These are phyloP conservation scores for Fusarium denticulatum DNA, from an alignment of 2,329 filamentous ascomycete genomes.

Conservation along the genomic window DNA sequence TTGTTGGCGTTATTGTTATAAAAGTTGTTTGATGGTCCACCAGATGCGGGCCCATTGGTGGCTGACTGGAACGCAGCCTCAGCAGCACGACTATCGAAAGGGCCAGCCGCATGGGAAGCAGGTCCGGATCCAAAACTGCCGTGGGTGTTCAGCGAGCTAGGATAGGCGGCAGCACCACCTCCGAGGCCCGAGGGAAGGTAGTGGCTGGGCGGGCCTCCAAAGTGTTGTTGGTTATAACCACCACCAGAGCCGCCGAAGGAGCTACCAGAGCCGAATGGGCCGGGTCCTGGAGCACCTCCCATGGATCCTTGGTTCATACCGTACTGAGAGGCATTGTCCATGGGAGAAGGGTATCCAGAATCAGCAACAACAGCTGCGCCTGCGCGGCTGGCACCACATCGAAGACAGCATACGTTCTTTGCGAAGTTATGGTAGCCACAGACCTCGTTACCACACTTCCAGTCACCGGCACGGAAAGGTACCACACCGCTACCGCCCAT, in stretches of 20 bases:
- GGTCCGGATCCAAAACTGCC: constrained; percentile 75
- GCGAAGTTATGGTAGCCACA: constrained; percentile 99
- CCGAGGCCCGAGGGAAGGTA: constrained; percentile 90
- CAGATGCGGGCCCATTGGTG: constrained; percentile 81
- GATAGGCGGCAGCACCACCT: constrained; percentile 75
- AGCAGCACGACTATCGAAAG: constrained; percentile 91
- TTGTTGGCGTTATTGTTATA: constrained; percentile 71
- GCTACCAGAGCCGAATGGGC: constrained; percentile 75
- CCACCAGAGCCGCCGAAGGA: constrained; percentile 72
- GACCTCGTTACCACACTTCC: constrained; percentile 98
- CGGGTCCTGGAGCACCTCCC: constrained; percentile 82
- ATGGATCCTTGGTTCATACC: constrained; percentile 90
- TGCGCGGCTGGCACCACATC: constrained; percentile 93
- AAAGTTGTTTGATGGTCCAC: constrained; percentile 70
- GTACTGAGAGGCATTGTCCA: constrained; percentile 86
- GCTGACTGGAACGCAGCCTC: constrained; percentile 95
- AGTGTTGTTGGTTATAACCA: constrained; percentile 83
- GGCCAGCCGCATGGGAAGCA: constrained; percentile 82
- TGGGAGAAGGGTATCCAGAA: constrained; percentile 88
- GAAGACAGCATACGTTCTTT: constrained; percentile 97
- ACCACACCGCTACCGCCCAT: constrained; percentile 88
- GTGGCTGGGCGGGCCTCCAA: constrained; percentile 85
- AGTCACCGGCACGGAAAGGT: constrained; percentile 97
- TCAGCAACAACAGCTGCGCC: constrained; percentile 95
- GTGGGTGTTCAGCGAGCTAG: constrained; percentile 81